A percentile compares a stretch with the other conserved stretches of the same genome.
phyloP scores from a whole-genome alignment of 2,329 filamentous ascomycete species.

The Lecanosticta acicola region DNA sequence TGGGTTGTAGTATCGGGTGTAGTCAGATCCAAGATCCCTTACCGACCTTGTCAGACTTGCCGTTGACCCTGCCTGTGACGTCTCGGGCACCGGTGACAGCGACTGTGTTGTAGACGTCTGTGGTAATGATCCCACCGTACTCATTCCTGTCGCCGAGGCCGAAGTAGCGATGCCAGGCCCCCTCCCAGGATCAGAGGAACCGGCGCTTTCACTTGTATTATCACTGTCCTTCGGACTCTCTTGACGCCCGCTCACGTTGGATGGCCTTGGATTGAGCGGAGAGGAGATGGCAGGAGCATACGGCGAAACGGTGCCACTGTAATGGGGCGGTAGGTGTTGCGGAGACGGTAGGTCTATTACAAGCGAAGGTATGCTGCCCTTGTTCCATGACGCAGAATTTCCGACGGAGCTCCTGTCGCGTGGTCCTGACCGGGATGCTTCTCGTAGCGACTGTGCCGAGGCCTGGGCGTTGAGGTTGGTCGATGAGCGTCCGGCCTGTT shows the following conservation, averaged over 20 bases:
- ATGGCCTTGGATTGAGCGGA: conserved; percentile 18
- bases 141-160: neutral
- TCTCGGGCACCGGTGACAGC: conserved; percentile 15
- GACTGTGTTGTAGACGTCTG: conserved; percentile 11
- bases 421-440: conserved; percentile 21
- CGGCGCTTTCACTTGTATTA: conserved; percentile 10
- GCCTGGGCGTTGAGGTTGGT: conserved; percentile 30
- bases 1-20: conserved; percentile 36
- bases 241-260: conserved; percentile 13
- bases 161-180: conserved; percentile 4
- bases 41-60: conserved; percentile 29
- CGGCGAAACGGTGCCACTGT: conserved; percentile 9
- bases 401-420: conserved; percentile 7
- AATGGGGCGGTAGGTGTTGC: conserved; percentile 3
- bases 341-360: conserved; percentile 8
- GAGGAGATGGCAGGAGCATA: conserved; percentile 16
- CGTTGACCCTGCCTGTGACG: conserved; percentile 23
- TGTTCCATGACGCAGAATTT: conserved; percentile 2
- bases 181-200: neutral
- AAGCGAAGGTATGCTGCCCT: conserved; percentile 2
- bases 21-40: conserved; percentile 34
- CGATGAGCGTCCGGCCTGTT: conserved; percentile 33
- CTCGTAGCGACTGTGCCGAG: conserved; percentile 32
- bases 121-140: neutral
- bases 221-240: conserved; percentile 18